Conservation (phyloP, 371 early-diverging fungal species). For the Mortierella sp. region DNA sequence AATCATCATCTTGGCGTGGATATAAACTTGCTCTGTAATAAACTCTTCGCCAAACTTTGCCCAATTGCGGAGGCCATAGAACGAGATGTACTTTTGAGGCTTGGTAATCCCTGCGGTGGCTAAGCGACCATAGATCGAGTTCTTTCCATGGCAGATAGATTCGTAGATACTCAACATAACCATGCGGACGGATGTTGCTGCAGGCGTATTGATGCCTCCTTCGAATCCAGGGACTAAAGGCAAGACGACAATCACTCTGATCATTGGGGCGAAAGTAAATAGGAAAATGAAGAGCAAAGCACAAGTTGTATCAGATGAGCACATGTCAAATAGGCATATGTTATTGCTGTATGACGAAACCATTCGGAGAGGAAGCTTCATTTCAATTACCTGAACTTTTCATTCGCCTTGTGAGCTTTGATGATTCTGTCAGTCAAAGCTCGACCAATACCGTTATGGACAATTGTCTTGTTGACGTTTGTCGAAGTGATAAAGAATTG, state of each 20-base stretch:
- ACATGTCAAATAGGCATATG: not conserved
- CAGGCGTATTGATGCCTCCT: slow-evolving; percentile 81
- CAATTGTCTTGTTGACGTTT: slow-evolving; percentile 71
- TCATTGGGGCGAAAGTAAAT: not conserved
- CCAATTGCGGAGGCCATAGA: slow-evolving; percentile 82
- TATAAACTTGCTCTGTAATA: slow-evolving; percentile 89
- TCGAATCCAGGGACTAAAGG: slow-evolving; percentile 96
- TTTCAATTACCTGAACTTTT: slow-evolving; percentile 70
- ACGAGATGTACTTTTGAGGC: slow-evolving; percentile 81
- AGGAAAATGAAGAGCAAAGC: not conserved
- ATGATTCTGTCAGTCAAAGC: slow-evolving; percentile 88
- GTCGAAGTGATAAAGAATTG: slow-evolving; percentile 48
- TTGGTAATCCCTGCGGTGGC: slow-evolving; percentile 73
- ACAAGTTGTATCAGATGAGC: not conserved
- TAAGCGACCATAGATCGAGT: slow-evolving; percentile 78
- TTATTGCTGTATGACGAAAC: too few species aligned
- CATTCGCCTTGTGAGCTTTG: slow-evolving; percentile 77
- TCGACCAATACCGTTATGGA: slow-evolving; percentile 76
- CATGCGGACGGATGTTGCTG: slow-evolving; percentile 82
- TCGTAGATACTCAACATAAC: slow-evolving; percentile 90
- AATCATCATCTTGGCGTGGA: slow-evolving; percentile 94
- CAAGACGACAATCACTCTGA: slow-evolving; percentile 85
- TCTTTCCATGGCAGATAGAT: slow-evolving; percentile 85
- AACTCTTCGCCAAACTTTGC: slow-evolving; percentile 62
- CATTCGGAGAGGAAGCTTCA: too few species aligned